Conservation (phyloP, 768 basidiomycete species). For the Lentinula boryana region DNA sequence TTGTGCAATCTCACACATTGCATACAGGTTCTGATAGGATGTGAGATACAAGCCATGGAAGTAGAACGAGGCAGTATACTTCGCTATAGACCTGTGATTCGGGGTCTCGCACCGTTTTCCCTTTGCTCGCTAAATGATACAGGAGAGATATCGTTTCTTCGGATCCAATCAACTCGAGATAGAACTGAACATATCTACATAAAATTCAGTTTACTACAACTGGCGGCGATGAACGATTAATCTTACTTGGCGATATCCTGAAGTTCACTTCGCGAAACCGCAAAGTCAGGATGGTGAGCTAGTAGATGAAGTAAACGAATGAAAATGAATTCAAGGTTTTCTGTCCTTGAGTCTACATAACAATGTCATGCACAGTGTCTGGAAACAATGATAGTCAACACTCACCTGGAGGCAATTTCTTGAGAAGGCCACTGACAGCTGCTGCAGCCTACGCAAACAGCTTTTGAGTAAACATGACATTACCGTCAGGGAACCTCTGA, state of each 20-base stretch:
- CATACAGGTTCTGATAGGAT: conserved; percentile 70
- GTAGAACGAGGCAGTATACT: conserved; percentile 29
- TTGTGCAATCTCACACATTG: conserved; percentile 84
- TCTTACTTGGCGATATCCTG: conserved; percentile 77
- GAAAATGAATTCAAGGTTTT: conserved; percentile 77
- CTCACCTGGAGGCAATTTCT: conserved; percentile 39
- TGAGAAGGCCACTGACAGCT: conserved; percentile 47
- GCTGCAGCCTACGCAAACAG: conserved; percentile 41
- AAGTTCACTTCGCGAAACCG: conserved; percentile 57
- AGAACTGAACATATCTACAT: conserved; percentile 82
- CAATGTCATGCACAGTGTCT: background rate
- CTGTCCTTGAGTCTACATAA: conserved; percentile 44
- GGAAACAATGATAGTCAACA: background rate
- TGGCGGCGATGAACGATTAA: background rate
- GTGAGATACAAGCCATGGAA: conserved; percentile 1
- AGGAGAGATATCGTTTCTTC: conserved; percentile 83
- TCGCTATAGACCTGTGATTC: conserved; percentile 64
- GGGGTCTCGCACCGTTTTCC: conserved; percentile 83
- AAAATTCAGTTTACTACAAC: conserved; percentile 4
- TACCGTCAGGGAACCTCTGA: background rate
- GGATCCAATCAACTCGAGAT: conserved; percentile 69
- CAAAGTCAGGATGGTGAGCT: conserved; percentile 94
- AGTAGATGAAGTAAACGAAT: conserved; percentile 82
- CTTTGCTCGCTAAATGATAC: conserved; percentile 72
- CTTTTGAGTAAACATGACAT: background rate